Percentiles rank a stretch among this genome's conserved stretches.
Evolutionary conservation across 2,329 filamentous ascomycete genomes (phyloP).

Genomic region (Phaeomoniella chlamydospora): DNA sequence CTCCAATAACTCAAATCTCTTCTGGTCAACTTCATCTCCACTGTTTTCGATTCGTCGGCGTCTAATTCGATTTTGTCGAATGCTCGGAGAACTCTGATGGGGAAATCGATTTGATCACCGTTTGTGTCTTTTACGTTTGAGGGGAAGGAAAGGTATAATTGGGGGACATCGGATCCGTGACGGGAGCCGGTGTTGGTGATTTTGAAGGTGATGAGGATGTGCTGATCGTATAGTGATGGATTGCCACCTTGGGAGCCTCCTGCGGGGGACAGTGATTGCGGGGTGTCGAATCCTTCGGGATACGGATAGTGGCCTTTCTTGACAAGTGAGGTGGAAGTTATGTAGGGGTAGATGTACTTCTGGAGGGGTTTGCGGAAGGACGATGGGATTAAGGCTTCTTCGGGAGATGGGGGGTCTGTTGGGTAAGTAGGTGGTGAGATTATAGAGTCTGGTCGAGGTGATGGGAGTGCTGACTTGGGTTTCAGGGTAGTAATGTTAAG

Average conservation of each 20-base stretch:
- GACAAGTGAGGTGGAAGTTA: conserved; percentile 36
- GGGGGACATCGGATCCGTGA: conserved; percentile 11
- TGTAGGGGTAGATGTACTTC: conserved; percentile 63
- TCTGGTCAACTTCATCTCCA: conserved; percentile 47
- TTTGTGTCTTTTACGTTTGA: conserved; percentile 22
- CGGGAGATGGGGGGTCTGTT: conserved; percentile 36
- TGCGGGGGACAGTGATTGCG: conserved; percentile 41
- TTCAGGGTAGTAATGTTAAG: conserved; percentile 32
- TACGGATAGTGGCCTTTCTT: conserved; percentile 31
- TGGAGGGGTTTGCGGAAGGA: conserved; percentile 46
- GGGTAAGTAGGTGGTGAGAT: conserved; percentile 41
- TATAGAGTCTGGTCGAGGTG: conserved; percentile 20
- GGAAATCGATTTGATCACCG: conserved; percentile 46
- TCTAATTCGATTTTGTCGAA: conserved; percentile 55
- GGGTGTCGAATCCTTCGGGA: conserved; percentile 39
- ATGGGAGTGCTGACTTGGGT: conserved; percentile 32
- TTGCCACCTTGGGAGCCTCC: conserved; percentile 58
- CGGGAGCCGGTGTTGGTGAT: conserved; percentile 10
- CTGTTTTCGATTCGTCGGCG: conserved; percentile 35
- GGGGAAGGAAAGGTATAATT: conserved; percentile 16
- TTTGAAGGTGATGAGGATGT: conserved; percentile 20
- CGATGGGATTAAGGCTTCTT: conserved; percentile 45
- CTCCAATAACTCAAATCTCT: conserved; percentile 66
- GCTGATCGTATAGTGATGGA: conserved; percentile 46
- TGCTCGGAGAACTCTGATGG: conserved; percentile 51